Conservation (phyloP, 768 basidiomycete species). For the Boletellus sp. region DNA sequence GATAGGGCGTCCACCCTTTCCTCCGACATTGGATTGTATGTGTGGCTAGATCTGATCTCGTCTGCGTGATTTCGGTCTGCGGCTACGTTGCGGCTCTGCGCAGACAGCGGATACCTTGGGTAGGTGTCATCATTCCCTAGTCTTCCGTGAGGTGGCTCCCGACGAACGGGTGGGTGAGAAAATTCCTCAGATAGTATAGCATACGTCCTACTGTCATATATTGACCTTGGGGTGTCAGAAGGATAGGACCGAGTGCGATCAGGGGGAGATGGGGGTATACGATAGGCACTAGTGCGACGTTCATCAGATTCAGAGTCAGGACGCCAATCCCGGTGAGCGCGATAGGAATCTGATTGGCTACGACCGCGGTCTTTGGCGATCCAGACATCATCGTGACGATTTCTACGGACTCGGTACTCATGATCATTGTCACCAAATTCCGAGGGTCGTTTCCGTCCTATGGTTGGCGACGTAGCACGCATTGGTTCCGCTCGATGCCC, state of each 20-base stretch:
- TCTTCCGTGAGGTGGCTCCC: constrained; percentile 12
- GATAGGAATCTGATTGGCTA: constrained; percentile 5
- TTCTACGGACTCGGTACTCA: constrained; percentile 20
- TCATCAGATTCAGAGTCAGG: constrained; percentile 14
- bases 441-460: constrained; percentile 19
- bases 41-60: constrained; percentile 4
- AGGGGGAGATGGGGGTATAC: constrained; percentile 1
- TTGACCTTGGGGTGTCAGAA: constrained; percentile 4
- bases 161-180: not conserved
- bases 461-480: constrained; percentile 12
- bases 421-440: constrained; percentile 23
- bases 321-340: constrained; percentile 9
- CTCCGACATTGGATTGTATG: constrained; percentile 11
- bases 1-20: constrained; percentile 12
- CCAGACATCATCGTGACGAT: constrained; percentile 21
- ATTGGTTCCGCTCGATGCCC: constrained; percentile 17
- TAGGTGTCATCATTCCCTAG: constrained; percentile 13
- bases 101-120: constrained; percentile 7
- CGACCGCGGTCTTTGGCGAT: constrained; percentile 8
- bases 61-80: constrained; percentile 5
- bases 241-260: constrained; percentile 6
- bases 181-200: not conserved
- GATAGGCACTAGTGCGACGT: constrained; percentile 6
- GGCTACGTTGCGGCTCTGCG: not conserved
- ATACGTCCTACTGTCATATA: constrained; percentile 8